These are phyloP conservation scores for Amanita inopinata DNA, from an alignment of 768 basidiomycete species.

Conservation along the genomic window DNA sequence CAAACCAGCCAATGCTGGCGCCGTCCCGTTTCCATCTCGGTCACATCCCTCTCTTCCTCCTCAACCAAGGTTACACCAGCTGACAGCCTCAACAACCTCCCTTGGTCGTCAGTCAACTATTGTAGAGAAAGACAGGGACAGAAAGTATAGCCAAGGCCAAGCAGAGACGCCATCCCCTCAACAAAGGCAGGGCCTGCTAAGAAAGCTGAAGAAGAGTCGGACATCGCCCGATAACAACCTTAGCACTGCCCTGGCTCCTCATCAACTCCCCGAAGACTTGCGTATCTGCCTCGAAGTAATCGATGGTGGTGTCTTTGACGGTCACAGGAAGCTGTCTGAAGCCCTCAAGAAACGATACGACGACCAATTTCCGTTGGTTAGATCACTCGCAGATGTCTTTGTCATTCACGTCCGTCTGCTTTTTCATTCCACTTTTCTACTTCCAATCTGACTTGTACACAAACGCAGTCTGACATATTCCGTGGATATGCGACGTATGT, in stretches of 20 bases:
- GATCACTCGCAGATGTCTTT: constrained; percentile 93
- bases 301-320: constrained; percentile 77
- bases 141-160: constrained; percentile 42
- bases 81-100: constrained; percentile 61
- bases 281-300: constrained; percentile 80
- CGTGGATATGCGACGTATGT: constrained; percentile 92
- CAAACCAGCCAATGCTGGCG: constrained; percentile 21
- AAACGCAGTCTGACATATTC: constrained; percentile 75
- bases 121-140: constrained; percentile 36
- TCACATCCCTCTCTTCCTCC: constrained; percentile 75
- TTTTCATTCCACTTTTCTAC: constrained; percentile 6
- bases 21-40: constrained; percentile 67
- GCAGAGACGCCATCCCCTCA: constrained; percentile 14
- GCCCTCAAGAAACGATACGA: constrained; percentile 87
- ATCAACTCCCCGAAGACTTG: constrained; percentile 81
- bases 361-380: constrained; percentile 90
- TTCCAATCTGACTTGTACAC: constrained; percentile 11
- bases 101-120: constrained; percentile 60
- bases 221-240: constrained; percentile 37
- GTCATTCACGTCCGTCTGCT: constrained; percentile 62
- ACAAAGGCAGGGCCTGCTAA: constrained; percentile 45
- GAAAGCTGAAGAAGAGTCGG: constrained; percentile 61
- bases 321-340: constrained; percentile 79
- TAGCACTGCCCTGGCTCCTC: constrained; percentile 54
- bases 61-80: constrained; percentile 42